A percentile compares a stretch with the other conserved stretches of the same genome.
These are phyloP conservation scores for Penicillium steckii DNA, from an alignment of 495 filamentous ascomycete genomes.

Conservation along the genomic window DNA sequence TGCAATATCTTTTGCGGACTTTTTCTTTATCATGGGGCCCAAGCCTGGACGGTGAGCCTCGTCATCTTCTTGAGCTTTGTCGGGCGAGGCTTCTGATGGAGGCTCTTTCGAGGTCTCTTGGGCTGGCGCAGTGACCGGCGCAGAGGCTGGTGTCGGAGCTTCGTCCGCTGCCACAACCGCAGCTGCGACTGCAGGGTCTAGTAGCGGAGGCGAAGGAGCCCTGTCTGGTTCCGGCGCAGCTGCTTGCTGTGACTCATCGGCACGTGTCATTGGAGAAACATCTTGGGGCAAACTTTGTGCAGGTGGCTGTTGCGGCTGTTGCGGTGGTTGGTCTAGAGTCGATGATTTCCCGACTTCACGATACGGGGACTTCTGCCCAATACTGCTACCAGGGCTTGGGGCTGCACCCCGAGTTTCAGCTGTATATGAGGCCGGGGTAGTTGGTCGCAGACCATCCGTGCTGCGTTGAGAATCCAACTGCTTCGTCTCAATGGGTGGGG, in stretches of 20 bases:
- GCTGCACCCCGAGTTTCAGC: slow-evolving; percentile 21
- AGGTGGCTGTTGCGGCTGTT: slow-evolving; percentile 11
- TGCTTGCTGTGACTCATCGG: slow-evolving; percentile 1
- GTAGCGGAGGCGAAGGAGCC: slow-evolving; percentile 4
- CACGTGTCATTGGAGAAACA: not conserved
- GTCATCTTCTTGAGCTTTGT: slow-evolving; percentile 43
- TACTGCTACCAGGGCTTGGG: slow-evolving; percentile 23
- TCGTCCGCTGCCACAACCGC: slow-evolving; percentile 18
- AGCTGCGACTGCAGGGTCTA: slow-evolving; percentile 17
- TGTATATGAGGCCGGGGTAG: slow-evolving; percentile 27
- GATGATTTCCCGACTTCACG: slow-evolving; percentile 24
- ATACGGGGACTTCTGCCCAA: slow-evolving; percentile 26
- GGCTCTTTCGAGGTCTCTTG: not conserved
- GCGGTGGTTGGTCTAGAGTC: slow-evolving; percentile 8
- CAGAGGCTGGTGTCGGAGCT: slow-evolving; percentile 2
- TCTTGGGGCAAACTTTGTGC: slow-evolving; percentile 10
- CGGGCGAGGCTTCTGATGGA: not conserved
- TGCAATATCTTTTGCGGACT: slow-evolving; percentile 67
- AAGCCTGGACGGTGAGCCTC: slow-evolving; percentile 70
- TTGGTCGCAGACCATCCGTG: slow-evolving; percentile 32
- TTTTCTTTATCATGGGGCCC: slow-evolving; percentile 88
- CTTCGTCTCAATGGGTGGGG: slow-evolving; percentile 17
- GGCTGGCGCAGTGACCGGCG: not conserved
- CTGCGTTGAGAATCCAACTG: slow-evolving; percentile 22
- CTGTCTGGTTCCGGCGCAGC: not conserved